A percentile compares a stretch with the other conserved stretches of the same genome.
phyloP scores from a whole-genome alignment of 306 rosid genomes.

The Morella rubra region DNA sequence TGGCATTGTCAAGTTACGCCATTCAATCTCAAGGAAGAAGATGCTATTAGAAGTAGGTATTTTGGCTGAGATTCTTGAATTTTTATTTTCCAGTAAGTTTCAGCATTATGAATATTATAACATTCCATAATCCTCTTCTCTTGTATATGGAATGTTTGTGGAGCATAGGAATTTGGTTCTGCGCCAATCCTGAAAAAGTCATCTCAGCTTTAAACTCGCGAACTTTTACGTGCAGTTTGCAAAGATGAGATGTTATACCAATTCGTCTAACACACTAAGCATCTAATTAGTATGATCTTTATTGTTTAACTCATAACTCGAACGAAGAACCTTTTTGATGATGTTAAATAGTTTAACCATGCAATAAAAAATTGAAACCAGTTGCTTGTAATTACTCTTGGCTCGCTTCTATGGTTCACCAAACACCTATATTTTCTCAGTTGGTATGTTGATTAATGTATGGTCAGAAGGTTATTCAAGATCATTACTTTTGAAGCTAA shows the following conservation, averaged over 20 bases:
- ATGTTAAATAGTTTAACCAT: background rate
- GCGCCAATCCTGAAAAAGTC: background rate
- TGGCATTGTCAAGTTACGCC: constrained; percentile 65
- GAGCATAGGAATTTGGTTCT: background rate
- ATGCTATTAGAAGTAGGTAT: constrained; percentile 60
- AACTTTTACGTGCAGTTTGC: background rate
- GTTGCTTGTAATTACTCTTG: background rate
- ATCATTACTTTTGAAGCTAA: constrained; percentile 21
- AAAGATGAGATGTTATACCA: background rate
- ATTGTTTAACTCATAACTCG: background rate
- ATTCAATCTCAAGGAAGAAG: constrained; percentile 56
- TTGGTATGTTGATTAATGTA: constrained; percentile 6
- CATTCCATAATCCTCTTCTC: background rate
- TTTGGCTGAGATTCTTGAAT: constrained; percentile 19
- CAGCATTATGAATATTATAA: background rate
- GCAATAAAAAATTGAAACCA: background rate
- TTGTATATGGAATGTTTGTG: background rate
- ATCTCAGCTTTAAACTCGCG: background rate
- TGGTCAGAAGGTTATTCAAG: constrained; percentile 10
- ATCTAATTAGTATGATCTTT: background rate
- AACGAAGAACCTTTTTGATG: background rate
- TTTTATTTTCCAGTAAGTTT: constrained; percentile 15
- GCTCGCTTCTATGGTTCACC: background rate
- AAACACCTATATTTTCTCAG: constrained; percentile 10
- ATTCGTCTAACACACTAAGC: background rate